Percentiles rank a stretch among this genome's conserved stretches.
Evolutionary conservation across 306 rosid genomes (phyloP).

Genomic region (Glycine latifolia): DNA sequence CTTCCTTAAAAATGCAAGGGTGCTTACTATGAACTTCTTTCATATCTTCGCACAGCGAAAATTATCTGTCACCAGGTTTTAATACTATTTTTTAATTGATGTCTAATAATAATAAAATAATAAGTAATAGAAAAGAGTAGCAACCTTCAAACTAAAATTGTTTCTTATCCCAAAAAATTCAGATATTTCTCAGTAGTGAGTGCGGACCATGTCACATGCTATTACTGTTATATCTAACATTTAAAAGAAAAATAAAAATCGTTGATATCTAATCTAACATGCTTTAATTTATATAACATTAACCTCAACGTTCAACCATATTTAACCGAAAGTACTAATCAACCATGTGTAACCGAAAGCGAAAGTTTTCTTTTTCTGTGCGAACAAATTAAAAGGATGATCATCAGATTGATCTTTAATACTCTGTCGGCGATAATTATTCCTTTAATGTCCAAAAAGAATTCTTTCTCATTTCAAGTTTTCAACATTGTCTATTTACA

Average conservation of each 20-base stretch:
- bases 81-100: not conserved
- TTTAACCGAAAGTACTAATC: slow-evolving; percentile 30
- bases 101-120: not conserved
- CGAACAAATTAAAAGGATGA: slow-evolving; percentile 6
- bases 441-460: not conserved
- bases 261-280: slow-evolving; percentile 12
- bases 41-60: no score
- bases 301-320: not conserved
- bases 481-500: slow-evolving; percentile 3
- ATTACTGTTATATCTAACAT: not conserved
- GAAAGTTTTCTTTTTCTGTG: not conserved
- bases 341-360: slow-evolving; percentile 17
- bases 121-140: not conserved
- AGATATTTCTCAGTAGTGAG: not conserved
- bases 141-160: not conserved
- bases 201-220: not conserved
- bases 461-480: not conserved
- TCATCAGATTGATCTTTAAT: not conserved
- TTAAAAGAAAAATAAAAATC: not conserved
- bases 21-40: no score
- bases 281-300: not conserved
- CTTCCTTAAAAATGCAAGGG: no score
- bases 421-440: not conserved
- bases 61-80: no score
- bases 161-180: not conserved